These are phyloP conservation scores for Cucurbita pepo DNA, from an alignment of 306 rosid species.

Conservation along the genomic window DNA sequence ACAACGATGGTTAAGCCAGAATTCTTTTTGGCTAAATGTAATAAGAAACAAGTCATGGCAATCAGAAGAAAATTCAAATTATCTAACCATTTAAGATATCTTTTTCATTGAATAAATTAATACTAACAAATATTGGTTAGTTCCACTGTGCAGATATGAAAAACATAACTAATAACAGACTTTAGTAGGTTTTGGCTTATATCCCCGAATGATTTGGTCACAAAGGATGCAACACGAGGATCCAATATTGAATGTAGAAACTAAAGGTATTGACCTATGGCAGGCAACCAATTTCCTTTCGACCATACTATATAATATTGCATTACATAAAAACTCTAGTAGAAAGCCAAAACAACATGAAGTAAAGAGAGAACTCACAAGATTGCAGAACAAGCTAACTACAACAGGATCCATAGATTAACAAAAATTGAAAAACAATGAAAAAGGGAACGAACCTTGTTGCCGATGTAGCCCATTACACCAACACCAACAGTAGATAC, in stretches of 20 bases:
- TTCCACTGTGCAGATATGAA: not conserved
- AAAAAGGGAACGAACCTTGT: slow-evolving; percentile 52
- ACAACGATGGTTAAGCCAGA: not conserved
- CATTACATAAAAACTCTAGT: not conserved
- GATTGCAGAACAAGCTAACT: not conserved
- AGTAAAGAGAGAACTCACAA: not conserved
- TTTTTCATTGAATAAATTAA: not conserved
- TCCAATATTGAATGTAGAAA: too few species aligned
- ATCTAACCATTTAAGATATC: not conserved
- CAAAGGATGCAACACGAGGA: too few species aligned
- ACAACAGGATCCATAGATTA: not conserved
- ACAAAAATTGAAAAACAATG: not conserved
- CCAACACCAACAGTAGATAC: slow-evolving; percentile 96
- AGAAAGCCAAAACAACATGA: not conserved
- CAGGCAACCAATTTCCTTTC: not conserved
- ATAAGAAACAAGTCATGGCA: not conserved
- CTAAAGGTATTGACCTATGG: too few species aligned
- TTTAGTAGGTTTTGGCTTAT: too few species aligned
- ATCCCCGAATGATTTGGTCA: too few species aligned
- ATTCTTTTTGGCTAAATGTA: not conserved
- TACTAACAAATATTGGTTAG: not conserved
- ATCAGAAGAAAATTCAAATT: not conserved
- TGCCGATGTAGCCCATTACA: slow-evolving; percentile 93
- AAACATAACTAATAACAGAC: too few species aligned
- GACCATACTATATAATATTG: not conserved